phyloP scores from a whole-genome alignment of 2,329 filamentous ascomycete genomes.

The Diaporthe vaccinii region DNA sequence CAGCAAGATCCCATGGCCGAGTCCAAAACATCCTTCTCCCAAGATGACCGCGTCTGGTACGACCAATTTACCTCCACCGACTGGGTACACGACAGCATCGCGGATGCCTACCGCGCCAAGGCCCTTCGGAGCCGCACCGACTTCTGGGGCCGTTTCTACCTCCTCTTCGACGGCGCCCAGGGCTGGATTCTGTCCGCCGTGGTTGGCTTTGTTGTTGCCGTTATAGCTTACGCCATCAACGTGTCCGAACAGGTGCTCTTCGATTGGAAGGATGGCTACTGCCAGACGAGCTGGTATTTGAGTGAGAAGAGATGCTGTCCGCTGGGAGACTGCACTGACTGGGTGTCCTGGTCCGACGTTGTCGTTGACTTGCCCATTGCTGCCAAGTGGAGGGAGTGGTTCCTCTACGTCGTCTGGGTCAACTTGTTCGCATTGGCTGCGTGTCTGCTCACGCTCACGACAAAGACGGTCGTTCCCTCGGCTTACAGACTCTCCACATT shows the following conservation, averaged over 20 bases:
- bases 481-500: constrained; percentile 88
- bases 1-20: constrained; percentile 71
- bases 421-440: constrained; percentile 78
- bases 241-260: constrained; percentile 88
- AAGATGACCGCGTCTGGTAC: constrained; percentile 95
- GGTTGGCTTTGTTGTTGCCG: constrained; percentile 87
- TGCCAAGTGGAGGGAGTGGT: constrained; percentile 79
- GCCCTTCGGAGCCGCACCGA: constrained; percentile 85
- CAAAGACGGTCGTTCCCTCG: constrained; percentile 95
- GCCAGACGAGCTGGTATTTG: constrained; percentile 76
- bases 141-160: constrained; percentile 81
- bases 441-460: constrained; percentile 85
- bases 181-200: constrained; percentile 95
- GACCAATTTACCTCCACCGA: constrained; percentile 98
- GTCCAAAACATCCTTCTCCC: constrained; percentile 75
- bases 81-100: constrained; percentile 98
- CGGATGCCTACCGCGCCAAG: constrained; percentile 91
- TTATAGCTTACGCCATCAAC: constrained; percentile 90
- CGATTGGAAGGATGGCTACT: constrained; percentile 93
- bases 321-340: constrained; percentile 67
- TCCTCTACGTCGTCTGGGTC: constrained; percentile 80
- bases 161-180: constrained; percentile 87
- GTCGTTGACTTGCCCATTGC: constrained; percentile 60
- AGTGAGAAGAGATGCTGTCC: constrained; percentile 77
- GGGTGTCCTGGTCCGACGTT: constrained; percentile 68